These are phyloP conservation scores for Fragaria nilgerrensis DNA, from an alignment of 306 rosid genomes.

Conservation along the genomic window DNA sequence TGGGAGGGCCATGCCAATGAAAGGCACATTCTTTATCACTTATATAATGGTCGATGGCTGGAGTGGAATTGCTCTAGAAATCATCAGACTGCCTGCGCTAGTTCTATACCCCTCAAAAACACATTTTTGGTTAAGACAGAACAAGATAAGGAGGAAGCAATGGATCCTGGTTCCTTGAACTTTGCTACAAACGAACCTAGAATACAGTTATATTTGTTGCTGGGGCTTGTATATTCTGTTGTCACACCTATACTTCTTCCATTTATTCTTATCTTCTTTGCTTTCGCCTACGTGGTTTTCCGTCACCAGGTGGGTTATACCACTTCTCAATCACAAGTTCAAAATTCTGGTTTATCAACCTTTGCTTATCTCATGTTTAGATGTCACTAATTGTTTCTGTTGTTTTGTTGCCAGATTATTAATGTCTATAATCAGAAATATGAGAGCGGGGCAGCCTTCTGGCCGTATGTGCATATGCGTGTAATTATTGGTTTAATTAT, in stretches of 20 bases:
- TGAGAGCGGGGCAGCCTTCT: slow-evolving; percentile 88
- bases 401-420: slow-evolving; percentile 52
- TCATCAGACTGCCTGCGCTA: slow-evolving; percentile 64
- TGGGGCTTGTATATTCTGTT: slow-evolving; percentile 84
- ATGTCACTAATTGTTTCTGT: slow-evolving; percentile 12
- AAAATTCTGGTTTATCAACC: background rate
- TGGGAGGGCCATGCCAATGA: slow-evolving; percentile 88
- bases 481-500: slow-evolving; percentile 62
- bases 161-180: slow-evolving; percentile 75
- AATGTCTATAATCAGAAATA: slow-evolving; percentile 81
- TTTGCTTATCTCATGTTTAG: slow-evolving; percentile 2
- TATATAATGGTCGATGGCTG: slow-evolving; percentile 93
- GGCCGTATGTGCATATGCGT: slow-evolving; percentile 86
- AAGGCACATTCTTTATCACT: slow-evolving; percentile 93
- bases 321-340: background rate
- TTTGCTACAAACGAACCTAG: slow-evolving; percentile 81
- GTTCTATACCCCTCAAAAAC: slow-evolving; percentile 71
- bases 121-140: slow-evolving; percentile 86
- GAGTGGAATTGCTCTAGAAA: slow-evolving; percentile 87
- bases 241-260: slow-evolving; percentile 89
- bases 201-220: slow-evolving; percentile 75
- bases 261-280: slow-evolving; percentile 76
- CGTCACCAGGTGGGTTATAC: slow-evolving; percentile 73
- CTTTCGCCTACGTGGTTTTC: slow-evolving; percentile 70
- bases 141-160: slow-evolving; percentile 68